Conservation (phyloP, 768 basidiomycete genomes). For the Tricholoma bakamatsutake region DNA sequence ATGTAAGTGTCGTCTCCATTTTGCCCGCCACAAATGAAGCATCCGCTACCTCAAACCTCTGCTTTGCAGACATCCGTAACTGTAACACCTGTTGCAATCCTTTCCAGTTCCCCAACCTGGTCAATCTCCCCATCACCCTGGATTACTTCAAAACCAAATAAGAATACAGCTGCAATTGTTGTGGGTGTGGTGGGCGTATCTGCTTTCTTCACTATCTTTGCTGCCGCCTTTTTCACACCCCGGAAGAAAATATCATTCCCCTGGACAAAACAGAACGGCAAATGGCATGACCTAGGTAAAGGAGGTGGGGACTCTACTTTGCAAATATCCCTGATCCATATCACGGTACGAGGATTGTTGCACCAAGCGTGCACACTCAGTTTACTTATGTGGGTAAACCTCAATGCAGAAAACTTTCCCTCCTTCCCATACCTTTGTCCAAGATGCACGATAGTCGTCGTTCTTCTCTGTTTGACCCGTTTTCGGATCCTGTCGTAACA, state of each 20-base stretch:
- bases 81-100: neutral
- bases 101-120: conserved; percentile 6
- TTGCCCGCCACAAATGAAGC: no score
- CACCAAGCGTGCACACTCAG: neutral
- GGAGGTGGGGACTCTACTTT: neutral
- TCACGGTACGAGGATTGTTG: neutral
- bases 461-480: conserved; percentile 6
- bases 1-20: no score
- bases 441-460: conserved; percentile 1
- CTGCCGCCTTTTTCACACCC: conserved; percentile 10
- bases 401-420: conserved; percentile 3
- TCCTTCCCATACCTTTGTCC: neutral
- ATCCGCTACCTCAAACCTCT: no score
- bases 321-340: neutral
- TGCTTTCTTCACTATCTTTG: conserved; percentile 6
- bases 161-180: conserved; percentile 11
- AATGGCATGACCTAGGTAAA: conserved; percentile 10
- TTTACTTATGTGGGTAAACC: conserved; percentile 5
- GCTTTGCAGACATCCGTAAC: no score
- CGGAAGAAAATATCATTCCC: neutral
- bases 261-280: neutral
- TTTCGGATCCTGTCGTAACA: neutral
- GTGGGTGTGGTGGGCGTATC: conserved; percentile 14
- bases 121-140: conserved; percentile 2
- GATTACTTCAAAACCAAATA: neutral